Percentiles rank a stretch among this genome's conserved stretches.
These are phyloP conservation scores for Calonectria hongkongensis DNA, from an alignment of 2,329 filamentous ascomycete genomes.

Conservation along the genomic window DNA sequence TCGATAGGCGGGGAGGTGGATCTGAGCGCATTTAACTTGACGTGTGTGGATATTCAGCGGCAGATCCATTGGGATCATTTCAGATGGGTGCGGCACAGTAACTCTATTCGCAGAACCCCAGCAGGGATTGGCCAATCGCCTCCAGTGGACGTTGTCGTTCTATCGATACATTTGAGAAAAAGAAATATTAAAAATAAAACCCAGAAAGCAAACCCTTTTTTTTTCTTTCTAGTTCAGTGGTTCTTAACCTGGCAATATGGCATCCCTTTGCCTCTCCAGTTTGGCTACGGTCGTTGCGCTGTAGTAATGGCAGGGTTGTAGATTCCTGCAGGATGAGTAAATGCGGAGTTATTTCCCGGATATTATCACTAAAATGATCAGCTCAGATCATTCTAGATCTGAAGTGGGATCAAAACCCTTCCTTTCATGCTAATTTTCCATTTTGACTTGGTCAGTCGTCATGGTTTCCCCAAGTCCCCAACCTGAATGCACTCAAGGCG, in stretches of 20 bases:
- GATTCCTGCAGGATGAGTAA: background rate
- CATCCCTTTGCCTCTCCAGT: too few relatives aligned
- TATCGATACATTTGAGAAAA: background rate
- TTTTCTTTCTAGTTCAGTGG: too few relatives aligned
- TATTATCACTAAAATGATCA: background rate
- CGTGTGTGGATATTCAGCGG: slow-evolving; percentile 1
- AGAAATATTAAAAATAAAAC: background rate
- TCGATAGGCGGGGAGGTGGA: background rate
- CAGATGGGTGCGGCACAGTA: slow-evolving; percentile 7
- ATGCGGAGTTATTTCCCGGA: background rate
- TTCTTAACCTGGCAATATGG: too few relatives aligned
- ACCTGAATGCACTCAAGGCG: background rate
- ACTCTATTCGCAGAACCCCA: background rate
- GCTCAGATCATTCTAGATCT: background rate
- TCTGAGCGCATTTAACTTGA: background rate
- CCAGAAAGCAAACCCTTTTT: background rate
- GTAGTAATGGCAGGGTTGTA: too few relatives aligned
- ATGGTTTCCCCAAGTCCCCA: background rate
- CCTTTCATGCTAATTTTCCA: background rate
- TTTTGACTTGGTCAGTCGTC: background rate
- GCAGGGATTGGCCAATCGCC: background rate
- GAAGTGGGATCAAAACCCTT: background rate
- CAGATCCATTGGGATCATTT: background rate
- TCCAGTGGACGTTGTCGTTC: background rate
- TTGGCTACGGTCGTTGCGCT: too few relatives aligned